Evolutionary conservation across 305 asterid genomes (phyloP).

Genomic region (Salvia sclarea): DNA sequence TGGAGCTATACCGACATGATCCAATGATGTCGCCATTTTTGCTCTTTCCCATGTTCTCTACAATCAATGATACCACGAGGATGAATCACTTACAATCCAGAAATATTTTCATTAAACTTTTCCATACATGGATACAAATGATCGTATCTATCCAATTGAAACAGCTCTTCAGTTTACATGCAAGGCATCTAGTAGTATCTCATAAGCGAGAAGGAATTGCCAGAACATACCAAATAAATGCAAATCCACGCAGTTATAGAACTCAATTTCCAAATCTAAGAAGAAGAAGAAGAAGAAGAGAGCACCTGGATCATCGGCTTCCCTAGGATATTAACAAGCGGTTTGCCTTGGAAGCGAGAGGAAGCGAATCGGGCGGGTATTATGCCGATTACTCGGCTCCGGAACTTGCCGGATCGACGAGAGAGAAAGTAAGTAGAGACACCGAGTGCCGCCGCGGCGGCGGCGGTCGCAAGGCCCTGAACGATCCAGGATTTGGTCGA

Average conservation of each 20-base stretch:
- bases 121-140: no score
- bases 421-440: constrained; percentile 34
- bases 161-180: background rate
- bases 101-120: no score
- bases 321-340: constrained; percentile 79
- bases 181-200: background rate
- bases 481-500: constrained; percentile 49
- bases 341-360: constrained; percentile 81
- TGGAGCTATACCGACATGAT: constrained; percentile 62
- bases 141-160: no score
- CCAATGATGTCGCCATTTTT: constrained; percentile 65
- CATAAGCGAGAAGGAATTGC: background rate
- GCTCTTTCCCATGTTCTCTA: constrained; percentile 99
- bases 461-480: constrained; percentile 44
- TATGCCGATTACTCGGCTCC: constrained; percentile 78
- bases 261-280: no score
- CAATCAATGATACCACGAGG: constrained; percentile 10
- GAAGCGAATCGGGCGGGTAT: constrained; percentile 93
- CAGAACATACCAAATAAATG: no score
- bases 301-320: constrained; percentile 94
- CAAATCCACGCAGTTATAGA: no score
- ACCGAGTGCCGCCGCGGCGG: background rate
- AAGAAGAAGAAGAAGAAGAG: no score
- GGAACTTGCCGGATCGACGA: constrained; percentile 46
- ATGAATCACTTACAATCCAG: background rate